These are phyloP conservation scores for Debaryomycetaceae sp. DNA, from an alignment of 1,139 yeast genomes.

Conservation along the genomic window DNA sequence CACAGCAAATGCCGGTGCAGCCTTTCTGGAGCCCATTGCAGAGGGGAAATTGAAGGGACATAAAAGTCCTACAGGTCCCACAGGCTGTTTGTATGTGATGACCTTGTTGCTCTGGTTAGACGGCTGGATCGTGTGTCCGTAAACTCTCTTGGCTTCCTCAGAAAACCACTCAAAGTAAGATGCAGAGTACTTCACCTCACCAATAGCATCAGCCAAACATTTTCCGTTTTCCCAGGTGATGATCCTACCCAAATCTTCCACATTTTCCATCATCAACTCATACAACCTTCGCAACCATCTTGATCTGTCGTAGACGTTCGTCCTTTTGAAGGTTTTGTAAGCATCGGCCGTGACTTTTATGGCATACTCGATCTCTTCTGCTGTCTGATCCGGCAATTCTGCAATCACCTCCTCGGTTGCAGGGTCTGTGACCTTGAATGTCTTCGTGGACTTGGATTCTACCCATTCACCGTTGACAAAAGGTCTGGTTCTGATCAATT, in stretches of 20 bases:
- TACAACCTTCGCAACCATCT: slow-evolving; percentile 58
- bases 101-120: slow-evolving; percentile 36
- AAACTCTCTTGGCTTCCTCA: slow-evolving; percentile 41
- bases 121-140: slow-evolving; percentile 43
- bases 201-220: slow-evolving; percentile 37
- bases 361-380: slow-evolving; percentile 55
- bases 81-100: slow-evolving; percentile 43
- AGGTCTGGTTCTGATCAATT: slow-evolving; percentile 55
- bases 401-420: slow-evolving; percentile 62
- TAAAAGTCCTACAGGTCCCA: slow-evolving; percentile 47
- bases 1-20: slow-evolving; percentile 49
- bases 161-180: slow-evolving; percentile 46
- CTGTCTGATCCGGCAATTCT: slow-evolving; percentile 54
- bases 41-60: slow-evolving; percentile 50
- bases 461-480: slow-evolving; percentile 74
- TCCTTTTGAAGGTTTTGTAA: slow-evolving; percentile 54
- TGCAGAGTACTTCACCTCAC: slow-evolving; percentile 43
- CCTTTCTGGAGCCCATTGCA: slow-evolving; percentile 49
- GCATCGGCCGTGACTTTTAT: slow-evolving; percentile 61
- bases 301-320: slow-evolving; percentile 66
- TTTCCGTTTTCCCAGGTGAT: slow-evolving; percentile 46
- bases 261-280: slow-evolving; percentile 38
- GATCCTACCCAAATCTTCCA: slow-evolving; percentile 41
- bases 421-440: slow-evolving; percentile 72
- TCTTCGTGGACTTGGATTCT: slow-evolving; percentile 43